A percentile compares a stretch with the other conserved stretches of the same genome.
phyloP scores from a whole-genome alignment of 73 alveolate species.

The Tetrahymena thermophila region DNA sequence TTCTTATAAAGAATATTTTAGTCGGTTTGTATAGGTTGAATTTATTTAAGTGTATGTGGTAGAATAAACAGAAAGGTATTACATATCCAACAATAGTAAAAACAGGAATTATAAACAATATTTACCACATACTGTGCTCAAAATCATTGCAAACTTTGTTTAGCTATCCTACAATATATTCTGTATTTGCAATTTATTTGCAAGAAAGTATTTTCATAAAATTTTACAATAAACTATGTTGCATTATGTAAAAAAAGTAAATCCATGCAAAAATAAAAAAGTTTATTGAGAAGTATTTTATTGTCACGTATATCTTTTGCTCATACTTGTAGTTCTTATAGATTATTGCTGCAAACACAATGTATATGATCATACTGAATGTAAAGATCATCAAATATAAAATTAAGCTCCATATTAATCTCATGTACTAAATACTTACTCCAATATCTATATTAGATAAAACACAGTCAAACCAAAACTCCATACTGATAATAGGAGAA shows the following conservation, averaged over 20 bases:
- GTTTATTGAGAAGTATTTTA: not conserved
- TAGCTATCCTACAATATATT: not conserved
- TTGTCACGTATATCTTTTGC: not conserved
- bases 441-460: not conserved
- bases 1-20: not conserved
- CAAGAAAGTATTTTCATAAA: not conserved
- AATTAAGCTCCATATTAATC: not conserved
- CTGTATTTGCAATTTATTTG: not conserved
- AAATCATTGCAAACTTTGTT: not conserved
- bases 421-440: not conserved
- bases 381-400: not conserved
- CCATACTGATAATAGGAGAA: not conserved
- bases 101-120: not conserved
- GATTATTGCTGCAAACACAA: not conserved
- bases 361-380: not conserved
- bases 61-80: not conserved
- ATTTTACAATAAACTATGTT: not conserved
- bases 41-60: not conserved
- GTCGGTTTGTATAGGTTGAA: not conserved
- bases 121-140: not conserved
- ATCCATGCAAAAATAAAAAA: not conserved
- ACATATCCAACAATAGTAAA: not conserved
- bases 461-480: not conserved
- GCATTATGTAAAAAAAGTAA: not conserved
- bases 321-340: not conserved